phyloP scores from a whole-genome alignment of 2,329 filamentous ascomycete species.

The Penicillium sp. region DNA sequence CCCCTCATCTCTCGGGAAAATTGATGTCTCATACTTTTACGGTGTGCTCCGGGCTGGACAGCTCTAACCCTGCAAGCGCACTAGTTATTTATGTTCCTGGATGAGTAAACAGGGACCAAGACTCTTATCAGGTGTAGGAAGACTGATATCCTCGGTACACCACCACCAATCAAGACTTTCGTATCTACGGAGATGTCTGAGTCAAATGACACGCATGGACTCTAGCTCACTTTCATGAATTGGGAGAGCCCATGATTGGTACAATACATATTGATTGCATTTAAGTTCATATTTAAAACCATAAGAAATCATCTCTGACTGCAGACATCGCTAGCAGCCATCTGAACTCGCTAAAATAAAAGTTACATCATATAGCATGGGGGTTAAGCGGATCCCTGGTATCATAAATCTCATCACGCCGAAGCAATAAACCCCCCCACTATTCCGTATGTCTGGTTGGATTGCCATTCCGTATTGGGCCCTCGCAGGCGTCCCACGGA shows the following conservation, averaged over 20 bases:
- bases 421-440: slow-evolving; percentile 13
- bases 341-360: slow-evolving; percentile 2
- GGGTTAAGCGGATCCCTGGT: slow-evolving; percentile 13
- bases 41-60: not conserved
- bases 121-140: not conserved
- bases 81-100: not conserved
- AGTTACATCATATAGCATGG: slow-evolving; percentile 14
- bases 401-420: slow-evolving; percentile 17
- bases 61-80: not conserved
- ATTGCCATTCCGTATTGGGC: not conserved
- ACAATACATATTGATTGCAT: not conserved
- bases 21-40: too few species aligned
- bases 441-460: not conserved
- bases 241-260: not conserved
- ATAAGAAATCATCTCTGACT: slow-evolving; percentile 1
- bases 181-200: not conserved
- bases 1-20: too few species aligned
- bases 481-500: not conserved
- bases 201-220: not conserved
- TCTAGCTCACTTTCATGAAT: not conserved
- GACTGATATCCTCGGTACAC: not conserved
- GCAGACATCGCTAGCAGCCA: not conserved
- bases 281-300: not conserved
- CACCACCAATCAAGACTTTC: not conserved
- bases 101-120: not conserved